Evolutionary conservation across 371 early-diverging fungal genomes (phyloP).

Genomic region (Syncephalastrum contaminatum): DNA sequence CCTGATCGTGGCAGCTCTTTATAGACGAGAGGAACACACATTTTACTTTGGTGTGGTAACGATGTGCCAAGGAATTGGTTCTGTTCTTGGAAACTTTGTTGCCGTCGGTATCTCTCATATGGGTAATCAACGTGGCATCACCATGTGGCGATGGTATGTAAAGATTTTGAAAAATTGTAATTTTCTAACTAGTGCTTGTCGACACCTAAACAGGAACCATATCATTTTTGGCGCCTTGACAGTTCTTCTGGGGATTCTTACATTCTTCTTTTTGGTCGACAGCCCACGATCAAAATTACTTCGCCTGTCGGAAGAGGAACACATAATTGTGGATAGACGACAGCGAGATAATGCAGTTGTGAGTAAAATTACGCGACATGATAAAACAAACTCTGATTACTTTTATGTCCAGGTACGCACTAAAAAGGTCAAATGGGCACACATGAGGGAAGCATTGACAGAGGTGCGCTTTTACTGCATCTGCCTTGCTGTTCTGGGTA

Average conservation of each 20-base stretch:
- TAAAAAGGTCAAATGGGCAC: constrained; percentile 19
- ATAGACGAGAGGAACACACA: constrained; percentile 35
- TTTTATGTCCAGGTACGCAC: constrained; percentile 4
- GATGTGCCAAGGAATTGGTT: constrained; percentile 20
- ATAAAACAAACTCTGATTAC: too few relatives aligned
- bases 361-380: too few relatives aligned
- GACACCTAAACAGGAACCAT: constrained; percentile 23
- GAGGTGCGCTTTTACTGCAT: constrained; percentile 35
- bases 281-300: constrained; percentile 22
- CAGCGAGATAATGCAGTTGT: constrained; percentile 35
- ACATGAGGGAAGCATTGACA: constrained; percentile 28
- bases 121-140: constrained; percentile 20
- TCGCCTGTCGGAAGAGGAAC: constrained; percentile 30
- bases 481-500: constrained; percentile 14
- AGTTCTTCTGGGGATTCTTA: constrained; percentile 24
- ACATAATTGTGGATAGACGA: constrained; percentile 32
- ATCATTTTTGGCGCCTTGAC: constrained; percentile 36
- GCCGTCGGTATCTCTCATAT: constrained; percentile 27
- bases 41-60: constrained; percentile 16
- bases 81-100: constrained; percentile 21
- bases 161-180: neutral
- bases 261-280: constrained; percentile 33
- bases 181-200: neutral
- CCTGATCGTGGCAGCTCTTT: constrained; percentile 19
- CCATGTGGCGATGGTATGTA: constrained; percentile 27